Percentiles rank a stretch among this genome's conserved stretches.
phyloP scores from a whole-genome alignment of 176 grass and related monocot genomes.

The Triticum monococcum region DNA sequence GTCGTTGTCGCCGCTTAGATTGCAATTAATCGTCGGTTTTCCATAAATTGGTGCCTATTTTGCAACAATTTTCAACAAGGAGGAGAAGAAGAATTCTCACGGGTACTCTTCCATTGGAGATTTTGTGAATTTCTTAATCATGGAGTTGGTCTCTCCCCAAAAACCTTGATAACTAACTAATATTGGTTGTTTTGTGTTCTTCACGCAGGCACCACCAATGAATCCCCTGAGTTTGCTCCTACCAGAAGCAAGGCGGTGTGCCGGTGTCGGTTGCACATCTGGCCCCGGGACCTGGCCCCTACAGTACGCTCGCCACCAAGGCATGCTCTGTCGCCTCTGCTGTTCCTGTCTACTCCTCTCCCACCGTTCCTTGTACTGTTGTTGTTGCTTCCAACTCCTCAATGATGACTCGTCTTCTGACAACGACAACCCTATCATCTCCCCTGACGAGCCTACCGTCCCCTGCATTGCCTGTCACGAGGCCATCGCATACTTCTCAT shows the following conservation, averaged over 20 bases:
- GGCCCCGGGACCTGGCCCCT: constrained; percentile 49
- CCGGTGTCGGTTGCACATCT: constrained; percentile 37
- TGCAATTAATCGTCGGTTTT: no score
- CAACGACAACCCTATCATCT: background rate
- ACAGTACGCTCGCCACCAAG: constrained; percentile 45
- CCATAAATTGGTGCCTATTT: background rate
- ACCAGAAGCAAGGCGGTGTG: constrained; percentile 20
- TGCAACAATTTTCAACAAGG: background rate
- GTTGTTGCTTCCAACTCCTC: constrained; percentile 53
- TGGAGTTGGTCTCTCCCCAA: background rate
- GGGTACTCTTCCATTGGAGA: background rate
- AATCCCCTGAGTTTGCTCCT: background rate
- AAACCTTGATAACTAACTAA: constrained; percentile 41
- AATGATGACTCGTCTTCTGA: background rate
- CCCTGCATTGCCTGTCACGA: constrained; percentile 39
- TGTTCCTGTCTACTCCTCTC: constrained; percentile 56
- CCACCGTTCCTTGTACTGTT: constrained; percentile 64
- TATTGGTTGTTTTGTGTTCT: background rate
- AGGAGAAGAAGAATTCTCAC: background rate
- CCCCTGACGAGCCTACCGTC: constrained; percentile 1
- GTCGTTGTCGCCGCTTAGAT: no score
- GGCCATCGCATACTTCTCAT: constrained; percentile 42
- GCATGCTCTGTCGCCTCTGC: constrained; percentile 46
- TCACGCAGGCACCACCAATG: background rate
- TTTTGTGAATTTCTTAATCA: constrained; percentile 7